These are phyloP conservation scores for Vanrija humicola DNA, from an alignment of 1,284 basidiomycete genomes.

Conservation along the genomic window DNA sequence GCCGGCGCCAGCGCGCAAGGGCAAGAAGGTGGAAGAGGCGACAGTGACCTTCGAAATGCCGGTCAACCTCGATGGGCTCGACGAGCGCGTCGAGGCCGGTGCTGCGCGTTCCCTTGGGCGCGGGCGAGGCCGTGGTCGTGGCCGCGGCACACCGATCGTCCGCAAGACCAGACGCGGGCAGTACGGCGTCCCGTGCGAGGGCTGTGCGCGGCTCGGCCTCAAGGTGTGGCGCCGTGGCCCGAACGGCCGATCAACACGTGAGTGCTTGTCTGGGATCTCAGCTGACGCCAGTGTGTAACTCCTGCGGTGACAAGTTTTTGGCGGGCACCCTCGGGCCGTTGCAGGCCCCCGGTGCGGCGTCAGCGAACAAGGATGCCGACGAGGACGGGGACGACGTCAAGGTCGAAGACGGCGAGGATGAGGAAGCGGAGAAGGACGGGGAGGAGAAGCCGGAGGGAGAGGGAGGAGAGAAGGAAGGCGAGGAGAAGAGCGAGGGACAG, in stretches of 20 bases:
- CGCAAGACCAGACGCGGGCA: slow-evolving; percentile 14
- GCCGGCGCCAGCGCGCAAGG: slow-evolving; percentile 1
- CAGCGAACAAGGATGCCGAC: not conserved
- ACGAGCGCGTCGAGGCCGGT: slow-evolving; percentile 40
- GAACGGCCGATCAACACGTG: slow-evolving; percentile 35
- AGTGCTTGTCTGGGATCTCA: slow-evolving; percentile 13
- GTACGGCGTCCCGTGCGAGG: slow-evolving; percentile 34
- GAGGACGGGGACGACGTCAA: not conserved
- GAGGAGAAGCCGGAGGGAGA: not conserved
- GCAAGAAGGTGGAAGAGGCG: slow-evolving; percentile 25
- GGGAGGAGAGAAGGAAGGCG: not conserved
- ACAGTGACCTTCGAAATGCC: slow-evolving; percentile 44
- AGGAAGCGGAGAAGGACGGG: not conserved
- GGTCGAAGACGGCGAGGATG: not conserved
- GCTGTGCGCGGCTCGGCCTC: slow-evolving; percentile 30
- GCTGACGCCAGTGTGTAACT: slow-evolving; percentile 36
- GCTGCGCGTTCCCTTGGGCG: slow-evolving; percentile 13
- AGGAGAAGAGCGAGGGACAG: not conserved
- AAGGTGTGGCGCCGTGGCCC: slow-evolving; percentile 45
- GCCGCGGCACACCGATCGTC: slow-evolving; percentile 9
- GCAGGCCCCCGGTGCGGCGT: slow-evolving; percentile 32
- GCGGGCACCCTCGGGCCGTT: slow-evolving; percentile 34
- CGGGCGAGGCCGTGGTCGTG: not conserved
- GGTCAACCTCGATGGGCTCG: slow-evolving; percentile 37
- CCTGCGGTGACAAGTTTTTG: slow-evolving; percentile 38